Evolutionary conservation across 1,284 basidiomycete genomes (phyloP), one percentile per base, ranked within the genome.

Genomic region (Rhizoctonia solani): DNA sequence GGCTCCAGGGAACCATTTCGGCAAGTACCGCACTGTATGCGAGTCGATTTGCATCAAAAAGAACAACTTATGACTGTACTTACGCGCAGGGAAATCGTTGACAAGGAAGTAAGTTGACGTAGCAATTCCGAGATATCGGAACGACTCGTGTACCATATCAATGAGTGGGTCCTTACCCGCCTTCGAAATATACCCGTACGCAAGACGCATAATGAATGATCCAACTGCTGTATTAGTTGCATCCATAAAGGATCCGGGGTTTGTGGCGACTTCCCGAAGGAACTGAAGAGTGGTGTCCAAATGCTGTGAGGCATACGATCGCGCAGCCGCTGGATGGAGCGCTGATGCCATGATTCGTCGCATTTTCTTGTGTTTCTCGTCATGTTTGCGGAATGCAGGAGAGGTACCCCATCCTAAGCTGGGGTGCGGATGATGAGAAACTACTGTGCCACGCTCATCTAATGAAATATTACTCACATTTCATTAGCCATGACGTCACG

Each of bases 341-440:
- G 59, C 19, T 1, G 59, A 63, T 23, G 59, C 59, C 44, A 63
- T 63, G 2, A 63, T 47, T 4, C 59, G 59, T 5, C 59, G 59
- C 3, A 21, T 13, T 19, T 63, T 63, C 9, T 29, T 11, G 34
- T 63, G 59, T 16, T 37, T 41, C 23, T 63, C 58, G 21, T 52
- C 47, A 16, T 63, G 47, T n/a, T 47, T 32, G 11, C 27, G 58
- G 13, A 49, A 63, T 4, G 32, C 46, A 5, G 52, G 19, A n/a
- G 34, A 13, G 3, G 21, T 50, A 5, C 9, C 13, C 58, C 58
- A 63, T 9, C 46, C 46, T 19, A 58, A 14, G n/a, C 55, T 58
- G 11, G 6, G 4, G 19, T 9, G 25, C 5, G 23, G 25, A 39
- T 55, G 42, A 30, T 4, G 8, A 46, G 44, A 9, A 11, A 21